Conservation (phyloP, 2,329 filamentous ascomycete species). For the Ilyonectria sp. region DNA sequence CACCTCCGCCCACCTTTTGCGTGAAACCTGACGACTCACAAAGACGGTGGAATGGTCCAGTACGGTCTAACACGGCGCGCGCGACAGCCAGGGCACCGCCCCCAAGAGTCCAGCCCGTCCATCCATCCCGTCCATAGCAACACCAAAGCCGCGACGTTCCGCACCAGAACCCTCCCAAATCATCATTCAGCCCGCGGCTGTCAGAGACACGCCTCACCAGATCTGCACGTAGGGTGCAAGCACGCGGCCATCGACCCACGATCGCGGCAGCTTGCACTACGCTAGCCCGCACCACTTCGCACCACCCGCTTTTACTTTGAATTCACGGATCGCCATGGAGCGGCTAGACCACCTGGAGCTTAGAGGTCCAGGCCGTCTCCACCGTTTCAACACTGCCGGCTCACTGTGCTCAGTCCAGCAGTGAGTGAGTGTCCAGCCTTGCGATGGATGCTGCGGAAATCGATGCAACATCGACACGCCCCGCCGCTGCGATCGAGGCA, state of each 20-base stretch:
- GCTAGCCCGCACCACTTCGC: neutral
- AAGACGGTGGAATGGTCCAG: neutral
- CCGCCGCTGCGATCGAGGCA: conserved; percentile 8
- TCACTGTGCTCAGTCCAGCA: neutral
- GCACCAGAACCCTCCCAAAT: neutral
- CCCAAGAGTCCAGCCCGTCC: neutral
- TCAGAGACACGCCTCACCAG: conserved; percentile 20
- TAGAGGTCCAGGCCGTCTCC: neutral
- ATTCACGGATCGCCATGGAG: conserved; percentile 3
- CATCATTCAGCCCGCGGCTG: neutral
- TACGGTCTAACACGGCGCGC: too few species aligned
- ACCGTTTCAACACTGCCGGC: neutral
- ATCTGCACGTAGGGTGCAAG: conserved; percentile 42
- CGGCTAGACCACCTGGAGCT: neutral
- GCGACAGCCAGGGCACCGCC: neutral
- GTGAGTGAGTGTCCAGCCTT: neutral
- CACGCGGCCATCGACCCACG: conserved; percentile 37
- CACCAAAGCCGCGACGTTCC: neutral
- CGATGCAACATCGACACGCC: conserved; percentile 18
- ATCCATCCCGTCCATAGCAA: neutral
- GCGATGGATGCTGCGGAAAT: neutral
- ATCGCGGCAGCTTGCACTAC: conserved; percentile 10
- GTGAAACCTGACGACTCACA: neutral
- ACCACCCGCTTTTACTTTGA: neutral
- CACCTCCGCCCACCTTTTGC: too few species aligned